A percentile compares a stretch with the other conserved stretches of the same genome.
These are phyloP conservation scores for Colletotrichum graminicola DNA, from an alignment of 2,329 filamentous ascomycete species.

Conservation along the genomic window DNA sequence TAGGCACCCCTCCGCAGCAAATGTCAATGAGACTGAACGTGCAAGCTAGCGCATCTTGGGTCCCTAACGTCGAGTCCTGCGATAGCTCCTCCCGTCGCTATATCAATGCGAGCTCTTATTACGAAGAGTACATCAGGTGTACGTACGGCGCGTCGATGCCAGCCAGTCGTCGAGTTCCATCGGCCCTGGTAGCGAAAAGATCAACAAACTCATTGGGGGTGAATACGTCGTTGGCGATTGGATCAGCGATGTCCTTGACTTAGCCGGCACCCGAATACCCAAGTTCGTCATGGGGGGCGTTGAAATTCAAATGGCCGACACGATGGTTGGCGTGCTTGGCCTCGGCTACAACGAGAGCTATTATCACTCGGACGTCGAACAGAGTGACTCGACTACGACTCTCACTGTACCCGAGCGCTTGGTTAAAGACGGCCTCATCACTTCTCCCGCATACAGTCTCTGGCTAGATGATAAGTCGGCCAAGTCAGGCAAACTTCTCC, in stretches of 20 bases:
- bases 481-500: slow-evolving; percentile 25
- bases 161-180: slow-evolving; percentile 62
- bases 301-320: slow-evolving; percentile 57
- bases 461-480: slow-evolving; percentile 60
- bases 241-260: slow-evolving; percentile 62
- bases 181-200: slow-evolving; percentile 56
- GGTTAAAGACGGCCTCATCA: slow-evolving; percentile 70
- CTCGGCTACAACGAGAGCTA: slow-evolving; percentile 68
- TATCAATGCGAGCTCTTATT: too few relatives aligned
- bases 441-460: slow-evolving; percentile 75
- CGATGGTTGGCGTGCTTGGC: slow-evolving; percentile 69
- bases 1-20: slow-evolving; percentile 36
- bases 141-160: slow-evolving; percentile 50
- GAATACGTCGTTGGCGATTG: slow-evolving; percentile 49
- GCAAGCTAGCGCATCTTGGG: slow-evolving; percentile 10
- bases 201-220: slow-evolving; percentile 69
- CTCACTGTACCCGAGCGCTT: slow-evolving; percentile 75
- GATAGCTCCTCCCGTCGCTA: background rate
- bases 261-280: slow-evolving; percentile 61
- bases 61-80: slow-evolving; percentile 5
- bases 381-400: too few relatives aligned
- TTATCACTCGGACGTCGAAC: too few relatives aligned
- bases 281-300: slow-evolving; percentile 69
- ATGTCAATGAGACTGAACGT: slow-evolving; percentile 22
- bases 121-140: background rate